Percentiles rank a stretch among this genome's conserved stretches.
These are phyloP conservation scores for Zymoseptoria ardabiliae DNA, from an alignment of 2,329 filamentous ascomycete genomes.

Conservation along the genomic window DNA sequence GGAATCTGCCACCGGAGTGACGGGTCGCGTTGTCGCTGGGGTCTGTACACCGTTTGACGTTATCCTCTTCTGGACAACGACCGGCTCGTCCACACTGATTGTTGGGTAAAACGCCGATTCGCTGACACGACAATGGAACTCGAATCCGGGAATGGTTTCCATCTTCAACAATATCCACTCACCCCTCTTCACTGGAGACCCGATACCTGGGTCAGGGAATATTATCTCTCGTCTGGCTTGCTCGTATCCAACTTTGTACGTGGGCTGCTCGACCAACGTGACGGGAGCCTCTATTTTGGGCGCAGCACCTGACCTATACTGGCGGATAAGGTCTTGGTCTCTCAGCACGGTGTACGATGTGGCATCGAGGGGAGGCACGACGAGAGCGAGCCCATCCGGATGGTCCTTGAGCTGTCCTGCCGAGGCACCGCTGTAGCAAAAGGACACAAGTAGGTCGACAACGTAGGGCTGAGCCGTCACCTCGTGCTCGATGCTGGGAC, in stretches of 20 bases:
- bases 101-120: constrained; percentile 40
- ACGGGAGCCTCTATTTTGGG: neutral
- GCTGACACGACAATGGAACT: constrained; percentile 45
- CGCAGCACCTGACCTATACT: neutral
- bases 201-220: constrained; percentile 25
- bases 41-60: constrained; percentile 3
- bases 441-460: constrained; percentile 75
- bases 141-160: constrained; percentile 6
- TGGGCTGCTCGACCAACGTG: neutral
- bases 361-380: constrained; percentile 38
- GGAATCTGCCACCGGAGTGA: constrained; percentile 3
- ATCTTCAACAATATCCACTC: constrained; percentile 45
- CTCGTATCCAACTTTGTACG: constrained; percentile 29
- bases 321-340: no score
- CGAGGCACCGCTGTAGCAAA: constrained; percentile 61
- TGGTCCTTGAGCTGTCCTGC: constrained; percentile 43
- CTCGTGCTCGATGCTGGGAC: constrained; percentile 77
- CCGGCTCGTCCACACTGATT: constrained; percentile 30
- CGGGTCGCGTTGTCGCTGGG: constrained; percentile 5
- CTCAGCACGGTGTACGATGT: constrained; percentile 6
- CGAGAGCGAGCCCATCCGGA: constrained; percentile 50
- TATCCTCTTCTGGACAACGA: constrained; percentile 1
- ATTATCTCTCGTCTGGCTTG: constrained; percentile 35
- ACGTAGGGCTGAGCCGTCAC: constrained; percentile 67
- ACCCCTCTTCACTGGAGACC: constrained; percentile 35